phyloP scores from a whole-genome alignment of 2,329 filamentous ascomycete species.

The Aspergillus felis region DNA sequence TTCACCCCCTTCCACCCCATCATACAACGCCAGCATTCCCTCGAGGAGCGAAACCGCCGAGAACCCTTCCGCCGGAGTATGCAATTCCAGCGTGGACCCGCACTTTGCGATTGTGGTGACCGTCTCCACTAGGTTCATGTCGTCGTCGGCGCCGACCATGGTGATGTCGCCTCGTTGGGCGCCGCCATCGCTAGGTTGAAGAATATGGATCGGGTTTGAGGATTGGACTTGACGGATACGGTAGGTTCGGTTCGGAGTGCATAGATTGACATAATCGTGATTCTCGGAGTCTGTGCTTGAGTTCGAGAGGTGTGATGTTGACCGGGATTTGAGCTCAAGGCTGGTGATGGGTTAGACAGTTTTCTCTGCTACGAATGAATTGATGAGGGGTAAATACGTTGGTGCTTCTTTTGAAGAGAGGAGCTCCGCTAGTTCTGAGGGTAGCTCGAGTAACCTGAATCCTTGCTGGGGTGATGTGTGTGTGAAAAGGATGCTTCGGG shows the following conservation, averaged over 20 bases:
- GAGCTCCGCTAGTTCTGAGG: conserved; percentile 53
- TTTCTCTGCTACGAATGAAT: not conserved
- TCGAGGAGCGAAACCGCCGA: conserved; percentile 29
- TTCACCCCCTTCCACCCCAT: conserved; percentile 15
- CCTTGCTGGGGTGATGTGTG: conserved; percentile 46
- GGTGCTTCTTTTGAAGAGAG: conserved; percentile 47
- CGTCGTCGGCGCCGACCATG: conserved; percentile 17
- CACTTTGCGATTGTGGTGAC: conserved; percentile 44
- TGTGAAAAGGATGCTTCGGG: conserved; percentile 37
- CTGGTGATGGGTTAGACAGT: conserved; percentile 19
- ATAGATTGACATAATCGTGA: conserved; percentile 52
- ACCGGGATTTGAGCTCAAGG: conserved; percentile 43
- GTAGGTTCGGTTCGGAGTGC: conserved; percentile 55
- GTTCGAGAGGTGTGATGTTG: conserved; percentile 13
- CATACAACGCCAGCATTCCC: conserved; percentile 29
- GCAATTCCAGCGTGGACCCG: conserved; percentile 44
- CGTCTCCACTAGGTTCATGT: conserved; percentile 24
- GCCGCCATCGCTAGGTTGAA: conserved; percentile 40
- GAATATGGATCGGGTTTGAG: conserved; percentile 59
- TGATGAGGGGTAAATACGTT: conserved; percentile 20
- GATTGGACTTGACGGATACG: conserved; percentile 62
- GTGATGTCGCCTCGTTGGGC: conserved; percentile 26
- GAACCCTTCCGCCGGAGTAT: conserved; percentile 29
- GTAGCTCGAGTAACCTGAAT: conserved; percentile 59
- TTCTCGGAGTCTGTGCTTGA: conserved; percentile 21